A percentile compares a stretch with the other conserved stretches of the same genome.
phyloP scores from a whole-genome alignment of 768 basidiomycete genomes.

The Mrakia hoshinonis region DNA sequence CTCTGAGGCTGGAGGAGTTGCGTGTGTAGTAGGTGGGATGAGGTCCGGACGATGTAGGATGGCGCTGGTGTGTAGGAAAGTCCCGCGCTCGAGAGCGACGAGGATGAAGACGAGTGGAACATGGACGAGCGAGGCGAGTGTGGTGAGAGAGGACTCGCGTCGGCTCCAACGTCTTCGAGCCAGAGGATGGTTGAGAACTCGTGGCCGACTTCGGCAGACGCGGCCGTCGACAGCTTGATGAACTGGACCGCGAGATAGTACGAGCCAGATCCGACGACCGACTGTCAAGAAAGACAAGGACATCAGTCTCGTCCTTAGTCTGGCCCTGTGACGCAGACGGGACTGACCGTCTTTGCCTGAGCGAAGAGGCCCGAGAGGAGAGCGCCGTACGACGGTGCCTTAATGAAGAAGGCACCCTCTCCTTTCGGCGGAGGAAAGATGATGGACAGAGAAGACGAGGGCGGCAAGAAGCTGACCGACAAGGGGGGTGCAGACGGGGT shows the following conservation, averaged over 20 bases:
- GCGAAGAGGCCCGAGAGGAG: slow-evolving; percentile 1
- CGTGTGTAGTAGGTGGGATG: neutral
- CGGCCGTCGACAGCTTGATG: neutral
- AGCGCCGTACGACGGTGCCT: neutral
- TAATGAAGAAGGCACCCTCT: neutral
- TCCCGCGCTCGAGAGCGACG: neutral
- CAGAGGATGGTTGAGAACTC: slow-evolving; percentile 7
- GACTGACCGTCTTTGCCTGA: slow-evolving; percentile 5
- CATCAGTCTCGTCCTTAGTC: neutral
- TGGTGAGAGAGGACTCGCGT: neutral
- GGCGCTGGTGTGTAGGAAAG: neutral
- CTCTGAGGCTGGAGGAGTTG: neutral
- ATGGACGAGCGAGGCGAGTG: neutral
- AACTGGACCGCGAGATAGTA: slow-evolving; percentile 1
- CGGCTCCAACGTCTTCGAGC: neutral
- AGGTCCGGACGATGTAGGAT: neutral
- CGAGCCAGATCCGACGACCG: neutral
- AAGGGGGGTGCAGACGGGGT: neutral
- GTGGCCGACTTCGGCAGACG: neutral
- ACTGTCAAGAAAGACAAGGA: neutral
- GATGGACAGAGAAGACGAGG: neutral
- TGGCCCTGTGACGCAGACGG: too few species aligned
- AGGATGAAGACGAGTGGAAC: neutral
- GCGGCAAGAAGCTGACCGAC: neutral
- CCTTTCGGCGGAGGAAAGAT: neutral